Percentiles rank a stretch among this genome's conserved stretches.
Evolutionary conservation across 805 yeast species (phyloP).

Genomic region (Kuraishia piskuri): DNA sequence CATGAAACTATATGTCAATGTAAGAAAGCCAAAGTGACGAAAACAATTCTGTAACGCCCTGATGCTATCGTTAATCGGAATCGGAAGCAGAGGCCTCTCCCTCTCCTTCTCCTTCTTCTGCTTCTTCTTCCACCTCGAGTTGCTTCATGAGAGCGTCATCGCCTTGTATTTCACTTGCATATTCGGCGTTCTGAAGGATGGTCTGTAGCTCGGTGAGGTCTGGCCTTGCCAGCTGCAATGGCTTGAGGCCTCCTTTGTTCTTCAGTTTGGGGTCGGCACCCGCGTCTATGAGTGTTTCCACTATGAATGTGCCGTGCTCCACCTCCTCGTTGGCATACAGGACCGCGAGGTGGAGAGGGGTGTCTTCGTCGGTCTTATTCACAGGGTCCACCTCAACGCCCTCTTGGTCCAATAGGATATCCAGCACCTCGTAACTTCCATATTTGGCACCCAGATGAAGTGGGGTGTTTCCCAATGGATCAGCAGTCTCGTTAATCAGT

Average conservation of each 20-base stretch:
- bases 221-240: conserved; percentile 58
- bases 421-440: conserved; percentile 85
- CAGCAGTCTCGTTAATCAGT: conserved; percentile 61
- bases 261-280: conserved; percentile 73
- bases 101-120: conserved; percentile 24
- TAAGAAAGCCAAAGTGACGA: neutral
- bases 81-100: conserved; percentile 22
- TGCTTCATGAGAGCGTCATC: conserved; percentile 24
- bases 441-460: conserved; percentile 73
- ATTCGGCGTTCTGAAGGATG: conserved; percentile 75
- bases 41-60: neutral
- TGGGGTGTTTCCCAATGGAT: conserved; percentile 73
- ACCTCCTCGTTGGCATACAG: conserved; percentile 71
- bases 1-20: neutral
- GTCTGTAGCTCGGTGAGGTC: conserved; percentile 47
- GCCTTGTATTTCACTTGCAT: conserved; percentile 40
- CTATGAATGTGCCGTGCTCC: conserved; percentile 72
- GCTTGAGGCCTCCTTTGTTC: conserved; percentile 60
- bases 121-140: conserved; percentile 13
- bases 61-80: neutral
- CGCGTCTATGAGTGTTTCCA: conserved; percentile 79
- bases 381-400: conserved; percentile 86
- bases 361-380: conserved; percentile 65
- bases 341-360: conserved; percentile 86
- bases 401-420: conserved; percentile 72